Evolutionary conservation across 2,329 filamentous ascomycete species (phyloP), one percentile per base, ranked within the genome.

Genomic region (Ceratocystis albifundus): DNA sequence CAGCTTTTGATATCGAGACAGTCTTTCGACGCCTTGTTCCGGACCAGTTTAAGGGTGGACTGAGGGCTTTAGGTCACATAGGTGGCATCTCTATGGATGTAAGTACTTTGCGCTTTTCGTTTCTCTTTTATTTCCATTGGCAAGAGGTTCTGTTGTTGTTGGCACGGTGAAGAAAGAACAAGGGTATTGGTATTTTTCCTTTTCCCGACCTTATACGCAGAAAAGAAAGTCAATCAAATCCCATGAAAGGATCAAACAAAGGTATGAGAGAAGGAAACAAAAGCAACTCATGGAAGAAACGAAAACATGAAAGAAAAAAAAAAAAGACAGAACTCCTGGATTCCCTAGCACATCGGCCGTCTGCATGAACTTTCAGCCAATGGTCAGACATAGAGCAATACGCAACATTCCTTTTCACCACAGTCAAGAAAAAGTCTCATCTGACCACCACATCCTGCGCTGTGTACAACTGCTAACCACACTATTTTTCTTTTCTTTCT

Each of bases 31-130:
- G 82, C 70, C 79, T 93, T 61, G 87, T 92, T 59, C 88, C 88
- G 20, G 77, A 82, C 64, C 79, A 84, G 71, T 86, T 83, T 77
- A 87, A 84, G 73, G 76, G 79, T 64, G 76, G 80, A 68, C 80
- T 92, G 69, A 83, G 82, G 70, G 77, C 76, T 63, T 77, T 83
- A 59, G 86, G 87, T 44, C 78, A 84, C 28, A 82, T 89, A 71
- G 88, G 88, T 57, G 88, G 86, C 69, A 87, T 93, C 73, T 90
- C 88, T 71, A 83, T 85, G 73, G 87, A 88, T 72, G 89, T 91
- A 79, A 78, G 88, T 85, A 65, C 64, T 72, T 15, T 41, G 36
- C 4, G 3, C 12, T 41, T 41, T 15, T 41, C 64, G 72, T 70
- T 68, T 53, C 62, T 67, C 64, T 48, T 28, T 32, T n/a, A n/a